A percentile compares a stretch with the other conserved stretches of the same genome.
Conservation (phyloP, 768 basidiomycete genomes). For the Fomitopsis serialis region DNA sequence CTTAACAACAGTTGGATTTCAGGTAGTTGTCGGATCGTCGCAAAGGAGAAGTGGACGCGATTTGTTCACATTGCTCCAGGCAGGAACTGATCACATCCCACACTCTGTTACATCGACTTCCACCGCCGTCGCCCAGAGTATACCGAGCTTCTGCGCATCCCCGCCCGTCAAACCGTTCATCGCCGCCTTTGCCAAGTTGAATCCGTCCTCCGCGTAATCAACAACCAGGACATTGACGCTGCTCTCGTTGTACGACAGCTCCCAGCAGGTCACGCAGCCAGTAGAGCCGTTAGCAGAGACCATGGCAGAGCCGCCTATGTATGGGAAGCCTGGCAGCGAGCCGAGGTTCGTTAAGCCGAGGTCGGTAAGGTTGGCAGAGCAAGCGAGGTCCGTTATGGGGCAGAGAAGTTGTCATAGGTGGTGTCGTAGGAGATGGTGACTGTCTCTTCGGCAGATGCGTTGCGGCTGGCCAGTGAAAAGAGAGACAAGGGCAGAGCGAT, state of each 20-base stretch:
- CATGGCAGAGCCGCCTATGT: conserved; percentile 51
- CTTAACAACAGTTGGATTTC: no score
- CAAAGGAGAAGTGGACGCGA: no score
- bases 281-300: conserved; percentile 40
- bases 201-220: conserved; percentile 38
- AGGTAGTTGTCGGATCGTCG: no score
- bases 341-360: conserved; percentile 42
- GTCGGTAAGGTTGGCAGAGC: conserved; percentile 39
- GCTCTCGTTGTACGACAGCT: conserved; percentile 41
- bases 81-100: conserved; percentile 32
- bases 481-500: no score
- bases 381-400: conserved; percentile 40
- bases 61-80: no score
- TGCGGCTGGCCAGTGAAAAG: no score
- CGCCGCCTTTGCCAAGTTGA: conserved; percentile 30
- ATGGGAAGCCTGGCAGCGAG: conserved; percentile 50
- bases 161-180: conserved; percentile 25
- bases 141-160: conserved; percentile 18
- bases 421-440: conserved; percentile 38
- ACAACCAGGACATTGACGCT: conserved; percentile 47
- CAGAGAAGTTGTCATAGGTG: conserved; percentile 39
- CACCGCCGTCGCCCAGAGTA: conserved; percentile 19
- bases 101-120: conserved; percentile 24
- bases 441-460: conserved; percentile 12
- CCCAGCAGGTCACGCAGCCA: conserved; percentile 59